A percentile compares a stretch with the other conserved stretches of the same genome.
phyloP scores from a whole-genome alignment of 2,329 filamentous ascomycete genomes.

The Phyllosticta paracitricarpa region DNA sequence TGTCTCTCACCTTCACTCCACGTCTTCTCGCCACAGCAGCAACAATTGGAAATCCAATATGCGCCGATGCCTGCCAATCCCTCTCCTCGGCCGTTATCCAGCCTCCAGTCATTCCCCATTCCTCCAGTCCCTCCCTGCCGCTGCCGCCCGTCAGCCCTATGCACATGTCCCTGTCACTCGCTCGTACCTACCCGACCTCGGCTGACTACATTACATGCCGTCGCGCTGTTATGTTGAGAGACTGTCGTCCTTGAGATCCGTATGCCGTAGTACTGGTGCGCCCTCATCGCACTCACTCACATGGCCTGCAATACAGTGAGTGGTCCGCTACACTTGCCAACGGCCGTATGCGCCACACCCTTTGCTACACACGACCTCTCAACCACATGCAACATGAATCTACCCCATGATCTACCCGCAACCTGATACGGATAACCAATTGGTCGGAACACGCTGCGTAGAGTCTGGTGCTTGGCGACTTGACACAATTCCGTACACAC shows the following conservation, averaged over 20 bases:
- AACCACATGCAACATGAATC: neutral
- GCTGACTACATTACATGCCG: neutral
- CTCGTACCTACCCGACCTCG: neutral
- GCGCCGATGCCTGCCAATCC: neutral
- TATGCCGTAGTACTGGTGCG: neutral
- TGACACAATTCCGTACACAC: neutral
- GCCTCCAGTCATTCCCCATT: neutral
- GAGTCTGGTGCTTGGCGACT: too few relatives aligned
- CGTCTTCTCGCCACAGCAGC: too few relatives aligned
- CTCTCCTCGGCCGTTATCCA: neutral
- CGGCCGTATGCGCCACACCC: neutral
- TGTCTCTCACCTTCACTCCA: neutral
- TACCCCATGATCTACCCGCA: neutral
- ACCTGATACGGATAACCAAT: neutral
- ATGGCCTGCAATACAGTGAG: neutral
- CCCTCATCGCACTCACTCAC: neutral
- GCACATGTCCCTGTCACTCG: slow-evolving; percentile 1
- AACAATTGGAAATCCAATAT: too few relatives aligned
- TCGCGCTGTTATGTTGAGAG: neutral
- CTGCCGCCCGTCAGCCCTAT: neutral
- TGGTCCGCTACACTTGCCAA: neutral
- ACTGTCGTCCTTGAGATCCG: neutral
- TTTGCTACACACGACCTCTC: neutral
- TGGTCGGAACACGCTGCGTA: neutral
- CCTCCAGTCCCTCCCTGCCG: too few relatives aligned